Base-by-base conservation (phyloP, 2,329 filamentous ascomycete genomes). In the Epichloe sibirici region DNA sequence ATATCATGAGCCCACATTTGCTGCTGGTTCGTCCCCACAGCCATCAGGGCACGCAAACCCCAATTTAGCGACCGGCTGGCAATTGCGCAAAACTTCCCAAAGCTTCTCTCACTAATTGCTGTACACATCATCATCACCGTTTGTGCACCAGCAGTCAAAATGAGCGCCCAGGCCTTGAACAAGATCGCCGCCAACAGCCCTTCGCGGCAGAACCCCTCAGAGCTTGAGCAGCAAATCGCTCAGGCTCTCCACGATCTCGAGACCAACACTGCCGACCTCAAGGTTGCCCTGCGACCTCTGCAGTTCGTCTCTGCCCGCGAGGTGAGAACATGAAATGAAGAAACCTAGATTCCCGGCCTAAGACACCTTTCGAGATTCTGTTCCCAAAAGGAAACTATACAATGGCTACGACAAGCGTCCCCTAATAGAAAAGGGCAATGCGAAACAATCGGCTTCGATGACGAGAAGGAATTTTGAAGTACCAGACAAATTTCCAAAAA, bases 251-350 rank as follows among this genome's bases (percentile, higher is more conserved):
- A 86, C 81, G 93, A 98, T 71, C 88, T 98, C 77, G 93, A 98
- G 89, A 90, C 85, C 80, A 96, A 96, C 85, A 95, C 93, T 71
- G 81, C 90, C 74, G 93, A 98, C 78, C 88, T 98, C 78, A 95
- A 91, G 87, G 83, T 82, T 70, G 86, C 90, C 66, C 86, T 98
- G 72, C 86, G 93, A 71, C 93, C 93, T 75, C 85, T 98, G 77
- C 93, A 98, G 83, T 90, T 98, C 77, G 88, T 94, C 74, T 95
- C 88, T 78, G 93, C 93, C 73, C 89, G 90, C 76, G 93, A 98
- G 91, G 93, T 98, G 86, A 90, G 90, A 84, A 72, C 67, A 59
- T 68, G 63, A 65, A 62, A 58, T 54, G 68, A 60, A 66, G 56
- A 31, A 57, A 55, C 55, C 51, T 54, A 58, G 55, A 46, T 42